Base-by-base conservation (phyloP, 1,139 yeast genomes). In the Meyerozyma sp. region DNA sequence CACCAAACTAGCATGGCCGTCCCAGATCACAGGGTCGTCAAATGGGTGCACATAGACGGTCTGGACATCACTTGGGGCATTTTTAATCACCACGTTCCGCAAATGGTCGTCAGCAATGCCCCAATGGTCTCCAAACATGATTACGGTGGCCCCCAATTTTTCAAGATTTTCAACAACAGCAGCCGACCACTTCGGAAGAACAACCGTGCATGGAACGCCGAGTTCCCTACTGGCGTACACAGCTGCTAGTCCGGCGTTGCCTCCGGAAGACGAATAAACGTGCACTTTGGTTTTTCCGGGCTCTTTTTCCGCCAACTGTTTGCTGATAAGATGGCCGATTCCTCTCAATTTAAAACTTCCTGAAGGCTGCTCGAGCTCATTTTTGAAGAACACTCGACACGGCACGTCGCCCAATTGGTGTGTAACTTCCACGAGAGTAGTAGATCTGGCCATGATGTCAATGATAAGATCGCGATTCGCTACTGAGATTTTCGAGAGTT, bases 211-310 rank as follows among this genome's bases (percentile, higher is more conserved):
- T 34, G 52, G 47, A 4, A 68, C 54, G 3, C 50, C 44, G 46
- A 57, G 66, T 45, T 50, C 54, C 25, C 52, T 48, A 3, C 69
- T 60, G 44, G 66, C 61, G 45, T 65, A 70, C 2, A 74, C 76
- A 9, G 75, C 76, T 10, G 75, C 74, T 39, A 70, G 55, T 0
- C 75, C 76, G n/a, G 76, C 76, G 49, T 70, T 70, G 5, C 75
- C 76, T 7, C 75, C 76, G 39, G 71, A 64, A 3, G 73, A 66
- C n/a, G 73, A 69, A 47, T 62, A 69, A 5, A 69, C 66, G 16
- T 59, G 62, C 10, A 66, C 56, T 13, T 46, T 46, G 5, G 50
- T 43, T 13, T 49, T 46, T n/a, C 13, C 26, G 6, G 55, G 55
- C 8, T 50, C 54, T n/a, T 42, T 43, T 5, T 35, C 43, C 14